Conservation (phyloP, 2,329 filamentous ascomycete genomes). For the Penicillium olsonii region DNA sequence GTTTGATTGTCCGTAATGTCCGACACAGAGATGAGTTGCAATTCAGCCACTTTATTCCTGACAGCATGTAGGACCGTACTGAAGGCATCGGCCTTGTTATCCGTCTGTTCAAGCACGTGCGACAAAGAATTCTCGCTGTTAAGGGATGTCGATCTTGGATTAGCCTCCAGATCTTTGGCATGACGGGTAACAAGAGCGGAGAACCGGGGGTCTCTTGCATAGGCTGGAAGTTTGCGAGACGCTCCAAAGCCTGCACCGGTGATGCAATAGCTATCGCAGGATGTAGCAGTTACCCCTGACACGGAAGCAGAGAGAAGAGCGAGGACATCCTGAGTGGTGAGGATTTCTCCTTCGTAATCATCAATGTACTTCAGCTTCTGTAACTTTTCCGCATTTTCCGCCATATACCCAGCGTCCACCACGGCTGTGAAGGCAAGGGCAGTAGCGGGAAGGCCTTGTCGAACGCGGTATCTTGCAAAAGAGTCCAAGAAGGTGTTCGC, state of each 20-base stretch:
- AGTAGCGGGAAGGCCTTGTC: neutral
- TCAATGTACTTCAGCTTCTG: neutral
- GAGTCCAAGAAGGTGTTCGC: neutral
- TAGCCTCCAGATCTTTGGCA: neutral
- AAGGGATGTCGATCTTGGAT: neutral
- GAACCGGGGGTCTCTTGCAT: neutral
- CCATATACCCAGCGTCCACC: neutral
- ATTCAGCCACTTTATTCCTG: neutral
- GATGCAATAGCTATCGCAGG: neutral
- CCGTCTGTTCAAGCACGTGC: neutral
- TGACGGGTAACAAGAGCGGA: neutral
- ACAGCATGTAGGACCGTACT: neutral
- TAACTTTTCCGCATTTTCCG: neutral
- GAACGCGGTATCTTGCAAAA: neutral
- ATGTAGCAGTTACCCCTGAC: neutral
- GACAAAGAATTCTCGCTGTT: neutral
- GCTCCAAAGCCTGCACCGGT: neutral
- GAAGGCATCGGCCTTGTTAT: neutral
- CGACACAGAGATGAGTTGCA: neutral
- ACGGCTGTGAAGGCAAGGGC: neutral
- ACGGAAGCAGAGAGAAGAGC: neutral
- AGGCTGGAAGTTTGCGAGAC: neutral
- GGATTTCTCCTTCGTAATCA: neutral
- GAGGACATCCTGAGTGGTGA: neutral
- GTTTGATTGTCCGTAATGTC: neutral